Evolutionary conservation across 2,329 filamentous ascomycete genomes (phyloP).

Genomic region (Fusarium ambrosium): DNA sequence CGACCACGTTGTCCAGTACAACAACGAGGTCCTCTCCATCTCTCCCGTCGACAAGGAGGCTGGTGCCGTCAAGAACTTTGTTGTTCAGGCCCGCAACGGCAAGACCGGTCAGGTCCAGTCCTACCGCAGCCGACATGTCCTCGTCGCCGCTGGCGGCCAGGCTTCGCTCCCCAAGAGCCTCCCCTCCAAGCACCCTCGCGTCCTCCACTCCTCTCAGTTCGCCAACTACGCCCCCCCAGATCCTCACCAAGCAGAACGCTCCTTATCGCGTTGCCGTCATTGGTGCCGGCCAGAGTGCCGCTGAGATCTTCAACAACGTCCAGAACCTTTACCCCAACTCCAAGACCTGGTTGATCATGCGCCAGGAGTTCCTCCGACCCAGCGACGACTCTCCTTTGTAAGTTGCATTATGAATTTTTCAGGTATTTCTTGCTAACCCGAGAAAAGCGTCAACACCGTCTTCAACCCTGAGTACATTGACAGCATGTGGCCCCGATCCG

Average conservation of each 20-base stretch:
- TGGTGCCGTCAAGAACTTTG: conserved; percentile 74
- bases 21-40: conserved; percentile 81
- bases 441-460: conserved; percentile 86
- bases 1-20: conserved; percentile 78
- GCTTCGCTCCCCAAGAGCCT: conserved; percentile 79
- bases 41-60: conserved; percentile 67
- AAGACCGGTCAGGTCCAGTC: conserved; percentile 67
- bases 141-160: conserved; percentile 70
- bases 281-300: conserved; percentile 91
- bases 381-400: conserved; percentile 97
- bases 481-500: conserved; percentile 76
- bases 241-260: conserved; percentile 68
- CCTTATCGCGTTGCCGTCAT: conserved; percentile 85
- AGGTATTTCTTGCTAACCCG: conserved; percentile 42
- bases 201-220: conserved; percentile 93
- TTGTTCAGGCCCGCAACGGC: conserved; percentile 74
- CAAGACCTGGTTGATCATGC: conserved; percentile 82
- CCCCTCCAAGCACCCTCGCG: conserved; percentile 76
- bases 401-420: conserved; percentile 52
- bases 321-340: conserved; percentile 86
- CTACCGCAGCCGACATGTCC: conserved; percentile 74
- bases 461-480: conserved; percentile 93
- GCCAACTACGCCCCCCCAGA: conserved; percentile 71
- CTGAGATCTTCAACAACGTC: conserved; percentile 94
- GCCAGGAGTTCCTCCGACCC: conserved; percentile 84